These are phyloP conservation scores for Hypericum perforatum DNA, from an alignment of 345 rosid species.

Conservation along the genomic window DNA sequence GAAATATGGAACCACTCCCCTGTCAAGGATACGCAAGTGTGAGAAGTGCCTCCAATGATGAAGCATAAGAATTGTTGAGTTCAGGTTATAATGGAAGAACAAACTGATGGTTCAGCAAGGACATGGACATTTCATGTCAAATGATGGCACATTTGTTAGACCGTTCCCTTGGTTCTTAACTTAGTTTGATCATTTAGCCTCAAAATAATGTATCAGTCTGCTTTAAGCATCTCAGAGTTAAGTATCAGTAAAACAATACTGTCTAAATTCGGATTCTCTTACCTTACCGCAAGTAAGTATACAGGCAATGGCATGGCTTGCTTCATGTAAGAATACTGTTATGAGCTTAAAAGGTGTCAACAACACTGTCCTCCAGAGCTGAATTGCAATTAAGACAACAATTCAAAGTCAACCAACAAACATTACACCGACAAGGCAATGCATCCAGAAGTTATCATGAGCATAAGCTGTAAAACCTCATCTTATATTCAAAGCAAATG, in stretches of 20 bases:
- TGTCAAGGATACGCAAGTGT: no score
- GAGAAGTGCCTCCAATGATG: no score
- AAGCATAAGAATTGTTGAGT: no score
- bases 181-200: no score
- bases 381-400: neutral
- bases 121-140: neutral
- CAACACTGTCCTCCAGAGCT: constrained; percentile 13
- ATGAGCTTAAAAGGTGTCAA: constrained; percentile 3
- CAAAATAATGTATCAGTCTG: neutral
- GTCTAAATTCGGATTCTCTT: constrained; percentile 11
- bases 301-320: constrained; percentile 2
- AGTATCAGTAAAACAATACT: neutral
- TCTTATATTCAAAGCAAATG: constrained; percentile 1
- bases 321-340: neutral
- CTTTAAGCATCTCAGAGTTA: neutral
- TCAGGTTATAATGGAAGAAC: no score
- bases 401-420: neutral
- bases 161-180: no score
- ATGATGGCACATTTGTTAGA: no score
- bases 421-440: neutral
- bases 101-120: no score
- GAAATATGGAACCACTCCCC: no score
- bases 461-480: constrained; percentile 3
- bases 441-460: constrained; percentile 1
- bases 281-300: neutral